Base-by-base conservation (phyloP, 139 green algal species). In the Coelastrella sp. region DNA sequence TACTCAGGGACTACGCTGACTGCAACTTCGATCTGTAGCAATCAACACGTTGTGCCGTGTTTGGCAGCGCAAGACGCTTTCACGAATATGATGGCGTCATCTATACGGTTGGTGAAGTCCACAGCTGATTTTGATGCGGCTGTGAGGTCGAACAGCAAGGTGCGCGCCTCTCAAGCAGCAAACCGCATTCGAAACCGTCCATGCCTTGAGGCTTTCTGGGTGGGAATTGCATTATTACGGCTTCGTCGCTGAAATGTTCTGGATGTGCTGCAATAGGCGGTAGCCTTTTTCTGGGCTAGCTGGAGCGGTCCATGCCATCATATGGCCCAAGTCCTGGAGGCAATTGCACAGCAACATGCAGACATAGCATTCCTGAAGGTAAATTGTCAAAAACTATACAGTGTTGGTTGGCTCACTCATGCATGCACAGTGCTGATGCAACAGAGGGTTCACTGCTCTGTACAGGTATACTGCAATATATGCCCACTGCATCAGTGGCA, bases 271-370 rank as follows among this genome's bases (percentile, higher is more conserved):
- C 56, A 17, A 57, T 93, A 97, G 94, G 91, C 92, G 4, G 92
- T 97, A 14, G 91, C 96, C 8, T 93, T 97, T 89, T 99, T 98
- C 88, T 97, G 95, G 95, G 96, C 97, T 5, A 35, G 59, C 17
- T 98, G 97, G 97, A 97, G 94, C 74, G 96, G 97, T 79, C 96
- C 96, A 14, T 98, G 96, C 92, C 93, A 93, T 35, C 92, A 96
- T 24, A 96, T 99, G 93, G 94, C 97, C 63, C 58, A 82, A 4
- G 93, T 97, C 3, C 80, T 98, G 15, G 81, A 60, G 6, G 85
- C 95, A 83, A 89, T 99, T 11, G 93, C 92, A 5, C 78, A 87
- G 9, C 94, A 97, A 17, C 35, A 92, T 63, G 68, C 89, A 11
- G 19, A 60, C 4, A 80, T 90, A 4, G n/a, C 85, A 3, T 96